Evolutionary conservation across 176 grass and related monocot genomes (phyloP).

Genomic region (Neostapfia colusana): DNA sequence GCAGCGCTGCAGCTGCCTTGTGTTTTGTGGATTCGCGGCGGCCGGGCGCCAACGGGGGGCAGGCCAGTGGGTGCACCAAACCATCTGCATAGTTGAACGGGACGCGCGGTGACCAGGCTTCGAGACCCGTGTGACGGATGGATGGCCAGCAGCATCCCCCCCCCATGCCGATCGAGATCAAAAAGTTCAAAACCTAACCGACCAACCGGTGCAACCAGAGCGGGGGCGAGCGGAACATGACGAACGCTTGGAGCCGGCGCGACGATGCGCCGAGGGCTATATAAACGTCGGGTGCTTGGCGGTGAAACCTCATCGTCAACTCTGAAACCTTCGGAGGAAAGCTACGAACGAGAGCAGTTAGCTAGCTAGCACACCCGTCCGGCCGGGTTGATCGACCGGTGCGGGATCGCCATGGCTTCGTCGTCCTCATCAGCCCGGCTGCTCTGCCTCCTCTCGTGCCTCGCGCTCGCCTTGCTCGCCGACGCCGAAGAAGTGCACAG

Average conservation of each 20-base stretch:
- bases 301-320: conserved; percentile 27
- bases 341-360: neutral
- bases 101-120: neutral
- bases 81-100: conserved; percentile 46
- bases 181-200: conserved; percentile 62
- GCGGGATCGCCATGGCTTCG: conserved; percentile 35
- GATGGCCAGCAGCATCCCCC: neutral
- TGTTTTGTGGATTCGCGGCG: conserved; percentile 18
- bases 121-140: neutral
- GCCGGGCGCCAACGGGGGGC: neutral
- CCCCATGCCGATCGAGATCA: neutral
- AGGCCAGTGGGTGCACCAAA: conserved; percentile 73
- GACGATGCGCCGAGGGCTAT: neutral
- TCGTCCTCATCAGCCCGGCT: neutral
- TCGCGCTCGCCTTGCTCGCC: conserved; percentile 16
- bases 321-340: conserved; percentile 19
- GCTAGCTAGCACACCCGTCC: neutral
- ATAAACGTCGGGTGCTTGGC: conserved; percentile 3
- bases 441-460: conserved; percentile 26
- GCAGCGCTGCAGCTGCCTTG: neutral
- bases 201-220: conserved; percentile 42
- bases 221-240: neutral
- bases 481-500: conserved; percentile 63
- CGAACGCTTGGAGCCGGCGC: conserved; percentile 5
- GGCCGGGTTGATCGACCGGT: neutral